Evolutionary conservation across 2,329 filamentous ascomycete genomes (phyloP).

Genomic region (Mycosphaerelloides madeirae): DNA sequence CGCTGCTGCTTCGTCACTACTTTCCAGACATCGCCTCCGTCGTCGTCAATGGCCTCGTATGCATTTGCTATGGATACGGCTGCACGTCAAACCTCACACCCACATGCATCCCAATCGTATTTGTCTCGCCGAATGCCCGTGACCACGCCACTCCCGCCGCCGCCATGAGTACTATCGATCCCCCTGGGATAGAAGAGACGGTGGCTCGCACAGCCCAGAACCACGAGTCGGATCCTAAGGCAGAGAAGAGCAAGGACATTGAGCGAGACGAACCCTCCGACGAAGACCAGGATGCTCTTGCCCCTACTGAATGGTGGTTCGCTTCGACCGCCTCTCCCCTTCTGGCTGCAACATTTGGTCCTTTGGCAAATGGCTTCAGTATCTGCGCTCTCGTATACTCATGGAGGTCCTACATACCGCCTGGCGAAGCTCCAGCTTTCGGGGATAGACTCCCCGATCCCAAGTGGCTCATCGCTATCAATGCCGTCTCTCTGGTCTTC

Average conservation of each 20-base stretch:
- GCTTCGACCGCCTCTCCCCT: slow-evolving; percentile 56
- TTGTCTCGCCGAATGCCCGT: no score
- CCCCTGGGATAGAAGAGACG: slow-evolving; percentile 46
- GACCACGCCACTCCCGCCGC: neutral
- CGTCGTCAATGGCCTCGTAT: no score
- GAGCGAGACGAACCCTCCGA: slow-evolving; percentile 34
- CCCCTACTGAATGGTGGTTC: slow-evolving; percentile 54
- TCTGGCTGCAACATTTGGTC: slow-evolving; percentile 45
- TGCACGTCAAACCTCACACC: no score
- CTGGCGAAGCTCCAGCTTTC: slow-evolving; percentile 26
- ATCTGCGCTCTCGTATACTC: slow-evolving; percentile 50
- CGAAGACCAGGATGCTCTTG: slow-evolving; percentile 38
- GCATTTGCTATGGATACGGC: no score
- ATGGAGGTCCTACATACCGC: slow-evolving; percentile 44
- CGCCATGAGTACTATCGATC: slow-evolving; percentile 39
- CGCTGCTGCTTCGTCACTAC: no score
- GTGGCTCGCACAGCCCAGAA: slow-evolving; percentile 44
- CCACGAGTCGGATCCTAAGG: slow-evolving; percentile 27
- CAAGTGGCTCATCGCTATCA: slow-evolving; percentile 48
- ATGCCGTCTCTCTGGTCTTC: slow-evolving; percentile 51
- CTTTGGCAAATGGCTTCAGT: slow-evolving; percentile 36
- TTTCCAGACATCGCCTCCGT: no score
- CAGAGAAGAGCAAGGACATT: slow-evolving; percentile 39
- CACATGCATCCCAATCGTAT: no score
- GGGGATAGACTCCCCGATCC: slow-evolving; percentile 50